Percentiles rank a stretch among this genome's conserved stretches.
These are phyloP conservation scores for Hyaloscypha variabilis DNA, from an alignment of 495 filamentous ascomycete species.

Conservation along the genomic window DNA sequence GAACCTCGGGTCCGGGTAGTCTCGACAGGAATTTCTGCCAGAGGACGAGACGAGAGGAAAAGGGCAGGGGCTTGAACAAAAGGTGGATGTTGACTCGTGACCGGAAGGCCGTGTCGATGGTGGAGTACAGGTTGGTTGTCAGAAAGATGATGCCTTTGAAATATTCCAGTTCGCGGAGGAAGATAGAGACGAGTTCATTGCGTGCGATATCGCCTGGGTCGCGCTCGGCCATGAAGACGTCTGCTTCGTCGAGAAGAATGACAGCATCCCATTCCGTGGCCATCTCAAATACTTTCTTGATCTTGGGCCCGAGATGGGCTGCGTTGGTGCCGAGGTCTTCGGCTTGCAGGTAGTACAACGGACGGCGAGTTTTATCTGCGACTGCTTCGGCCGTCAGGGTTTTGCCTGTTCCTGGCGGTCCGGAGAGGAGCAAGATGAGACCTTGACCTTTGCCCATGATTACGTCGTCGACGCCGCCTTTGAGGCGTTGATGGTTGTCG, in stretches of 20 bases:
- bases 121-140: slow-evolving; percentile 45
- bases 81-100: slow-evolving; percentile 35
- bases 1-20: slow-evolving; percentile 18
- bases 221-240: slow-evolving; percentile 53
- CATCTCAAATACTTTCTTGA: slow-evolving; percentile 55
- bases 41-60: slow-evolving; percentile 21
- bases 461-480: slow-evolving; percentile 30
- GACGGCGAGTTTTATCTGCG: slow-evolving; percentile 49
- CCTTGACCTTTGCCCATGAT: slow-evolving; percentile 35
- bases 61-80: slow-evolving; percentile 24
- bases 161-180: slow-evolving; percentile 59
- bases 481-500: slow-evolving; percentile 34
- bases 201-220: slow-evolving; percentile 47
- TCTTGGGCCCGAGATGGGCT: slow-evolving; percentile 44
- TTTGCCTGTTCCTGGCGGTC: slow-evolving; percentile 35
- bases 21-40: slow-evolving; percentile 35
- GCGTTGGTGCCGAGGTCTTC: slow-evolving; percentile 57
- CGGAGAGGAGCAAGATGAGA: slow-evolving; percentile 33
- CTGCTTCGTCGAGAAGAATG: slow-evolving; percentile 55
- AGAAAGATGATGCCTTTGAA: slow-evolving; percentile 54
- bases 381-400: slow-evolving; percentile 37
- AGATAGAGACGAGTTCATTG: slow-evolving; percentile 54
- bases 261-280: slow-evolving; percentile 54
- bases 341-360: slow-evolving; percentile 54
- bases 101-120: slow-evolving; percentile 34